phyloP scores from a whole-genome alignment of 75 land plant genomes.

The Selaginella tamariscina region DNA sequence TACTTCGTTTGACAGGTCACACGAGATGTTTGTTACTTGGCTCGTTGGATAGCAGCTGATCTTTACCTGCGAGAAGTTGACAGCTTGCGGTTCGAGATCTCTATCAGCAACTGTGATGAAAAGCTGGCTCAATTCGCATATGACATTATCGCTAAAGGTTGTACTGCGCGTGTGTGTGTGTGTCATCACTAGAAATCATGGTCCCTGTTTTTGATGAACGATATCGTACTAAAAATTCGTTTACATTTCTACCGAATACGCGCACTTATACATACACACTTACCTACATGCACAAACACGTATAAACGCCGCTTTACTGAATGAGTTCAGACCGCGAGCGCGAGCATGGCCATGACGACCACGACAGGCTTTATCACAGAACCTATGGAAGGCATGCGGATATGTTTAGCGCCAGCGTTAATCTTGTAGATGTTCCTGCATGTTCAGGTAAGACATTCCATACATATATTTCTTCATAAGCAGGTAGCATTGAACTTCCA shows the following conservation, averaged over 20 bases:
- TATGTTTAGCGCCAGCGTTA: constrained; percentile 36
- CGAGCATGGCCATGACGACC: constrained; percentile 40
- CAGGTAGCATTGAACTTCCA: too few relatives aligned
- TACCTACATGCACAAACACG: too few relatives aligned
- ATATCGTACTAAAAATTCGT: too few relatives aligned
- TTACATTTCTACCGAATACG: too few relatives aligned
- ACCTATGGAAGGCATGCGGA: constrained; percentile 28
- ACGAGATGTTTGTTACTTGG: constrained; percentile 70
- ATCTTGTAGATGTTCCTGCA: constrained; percentile 73
- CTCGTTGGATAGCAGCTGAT: constrained; percentile 91
- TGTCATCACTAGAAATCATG: too few relatives aligned
- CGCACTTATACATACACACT: too few relatives aligned
- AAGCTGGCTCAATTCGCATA: constrained; percentile 49
- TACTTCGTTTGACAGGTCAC: constrained; percentile 54
- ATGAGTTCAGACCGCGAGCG: neutral
- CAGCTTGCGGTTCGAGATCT: constrained; percentile 74
- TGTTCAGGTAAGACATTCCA: constrained; percentile 43
- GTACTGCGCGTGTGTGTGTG: too few relatives aligned
- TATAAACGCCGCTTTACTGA: neutral
- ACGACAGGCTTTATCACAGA: constrained; percentile 32
- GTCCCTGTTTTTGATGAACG: too few relatives aligned
- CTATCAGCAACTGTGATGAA: constrained; percentile 74
- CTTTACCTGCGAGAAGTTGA: constrained; percentile 83
- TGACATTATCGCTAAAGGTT: constrained; percentile 60
- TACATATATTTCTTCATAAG: neutral